Conservation (phyloP, 441 rosid species). For the Geranium incanum region DNA sequence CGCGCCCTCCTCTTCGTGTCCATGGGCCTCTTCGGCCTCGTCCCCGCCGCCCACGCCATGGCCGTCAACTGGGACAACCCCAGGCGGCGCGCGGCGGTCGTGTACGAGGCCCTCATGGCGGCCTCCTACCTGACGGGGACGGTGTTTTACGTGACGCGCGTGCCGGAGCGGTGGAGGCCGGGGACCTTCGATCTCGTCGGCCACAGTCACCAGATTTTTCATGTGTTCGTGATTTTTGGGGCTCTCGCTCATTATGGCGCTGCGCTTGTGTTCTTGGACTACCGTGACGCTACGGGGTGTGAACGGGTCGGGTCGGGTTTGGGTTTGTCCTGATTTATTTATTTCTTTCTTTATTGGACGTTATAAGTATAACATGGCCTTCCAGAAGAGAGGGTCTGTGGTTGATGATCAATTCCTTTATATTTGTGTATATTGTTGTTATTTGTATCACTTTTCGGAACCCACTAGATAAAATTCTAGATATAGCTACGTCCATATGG, state of each 20-base stretch:
- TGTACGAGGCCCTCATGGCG: slow-evolving; percentile 19
- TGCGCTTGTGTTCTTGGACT: slow-evolving; percentile 15
- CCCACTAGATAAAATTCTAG: no score
- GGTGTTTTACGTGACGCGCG: slow-evolving; percentile 14
- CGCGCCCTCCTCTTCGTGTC: slow-evolving; percentile 15
- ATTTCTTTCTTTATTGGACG: no score
- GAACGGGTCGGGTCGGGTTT: neutral
- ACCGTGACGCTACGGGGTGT: slow-evolving; percentile 6
- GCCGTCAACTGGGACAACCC: slow-evolving; percentile 22
- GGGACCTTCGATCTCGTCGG: slow-evolving; percentile 20
- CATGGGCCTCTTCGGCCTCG: slow-evolving; percentile 17
- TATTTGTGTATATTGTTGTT: no score
- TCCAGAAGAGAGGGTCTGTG: no score
- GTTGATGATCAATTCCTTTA: no score
- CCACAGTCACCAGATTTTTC: slow-evolving; percentile 23
- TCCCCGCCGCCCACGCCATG: slow-evolving; percentile 16
- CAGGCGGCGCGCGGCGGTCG: neutral
- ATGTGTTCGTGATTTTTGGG: slow-evolving; percentile 18
- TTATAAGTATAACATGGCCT: no score
- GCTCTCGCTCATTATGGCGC: slow-evolving; percentile 21
- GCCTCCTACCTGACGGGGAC: slow-evolving; percentile 20
- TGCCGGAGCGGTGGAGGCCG: slow-evolving; percentile 16
- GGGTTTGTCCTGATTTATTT: neutral
- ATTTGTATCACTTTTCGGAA: no score
- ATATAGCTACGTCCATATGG: no score